Conservation (phyloP, 495 filamentous ascomycete genomes). For the Aspergillus bertholletiae region DNA sequence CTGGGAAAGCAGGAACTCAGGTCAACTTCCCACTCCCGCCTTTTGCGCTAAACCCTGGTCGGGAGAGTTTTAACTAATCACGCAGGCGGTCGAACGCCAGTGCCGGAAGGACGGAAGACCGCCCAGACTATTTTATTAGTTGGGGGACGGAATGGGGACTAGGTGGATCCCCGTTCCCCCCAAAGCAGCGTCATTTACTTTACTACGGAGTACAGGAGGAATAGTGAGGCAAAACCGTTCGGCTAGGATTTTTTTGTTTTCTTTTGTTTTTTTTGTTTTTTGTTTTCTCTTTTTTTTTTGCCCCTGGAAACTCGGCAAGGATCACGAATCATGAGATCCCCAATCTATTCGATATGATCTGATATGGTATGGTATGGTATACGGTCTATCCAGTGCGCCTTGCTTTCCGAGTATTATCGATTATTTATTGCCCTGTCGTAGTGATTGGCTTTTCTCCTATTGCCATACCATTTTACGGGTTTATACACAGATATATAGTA, state of each 20-base stretch:
- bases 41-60: neutral
- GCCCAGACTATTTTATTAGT: neutral
- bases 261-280: no score
- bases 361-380: neutral
- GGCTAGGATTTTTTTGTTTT: no score
- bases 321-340: neutral
- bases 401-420: no score
- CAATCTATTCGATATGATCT: neutral
- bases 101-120: constrained; percentile 4
- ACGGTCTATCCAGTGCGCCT: neutral
- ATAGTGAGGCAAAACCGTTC: neutral
- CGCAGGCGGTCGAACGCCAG: neutral
- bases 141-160: neutral
- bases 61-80: neutral
- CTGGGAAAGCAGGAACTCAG: neutral
- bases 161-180: neutral
- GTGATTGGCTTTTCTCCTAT: neutral
- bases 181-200: neutral
- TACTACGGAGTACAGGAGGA: no score
- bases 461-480: no score
- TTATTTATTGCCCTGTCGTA: neutral
- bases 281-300: neutral
- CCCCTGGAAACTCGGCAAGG: neutral
- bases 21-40: neutral
- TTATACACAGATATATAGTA: no score